Evolutionary conservation across 1,139 yeast genomes (phyloP).

Genomic region (Lodderomyces orthopsilosis): DNA sequence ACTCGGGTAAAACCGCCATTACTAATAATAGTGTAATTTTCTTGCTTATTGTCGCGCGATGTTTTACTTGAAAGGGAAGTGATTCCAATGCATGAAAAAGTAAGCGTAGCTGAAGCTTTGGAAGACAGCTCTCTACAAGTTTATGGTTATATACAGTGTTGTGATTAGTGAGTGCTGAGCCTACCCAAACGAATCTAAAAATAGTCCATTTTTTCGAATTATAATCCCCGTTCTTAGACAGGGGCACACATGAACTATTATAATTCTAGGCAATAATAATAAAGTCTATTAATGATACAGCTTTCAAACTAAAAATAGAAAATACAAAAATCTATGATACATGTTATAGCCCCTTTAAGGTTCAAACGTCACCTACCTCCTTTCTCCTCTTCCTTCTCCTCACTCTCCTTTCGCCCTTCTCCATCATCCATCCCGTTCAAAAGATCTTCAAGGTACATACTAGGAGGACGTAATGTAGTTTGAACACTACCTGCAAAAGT

Average conservation of each 20-base stretch:
- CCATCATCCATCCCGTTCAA: constrained; percentile 11
- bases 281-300: too few species aligned
- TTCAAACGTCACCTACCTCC: not conserved
- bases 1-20: too few species aligned
- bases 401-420: not conserved
- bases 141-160: too few species aligned
- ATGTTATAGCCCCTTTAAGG: not conserved
- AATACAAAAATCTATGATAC: not conserved
- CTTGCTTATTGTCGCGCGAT: too few species aligned
- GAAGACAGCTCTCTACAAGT: too few species aligned
- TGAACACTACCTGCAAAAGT: constrained; percentile 2
- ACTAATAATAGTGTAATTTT: too few species aligned
- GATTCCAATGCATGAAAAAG: too few species aligned
- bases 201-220: too few species aligned
- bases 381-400: not conserved
- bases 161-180: too few species aligned
- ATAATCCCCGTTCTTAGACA: not conserved
- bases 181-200: too few species aligned
- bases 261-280: not conserved
- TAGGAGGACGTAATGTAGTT: constrained; percentile 25
- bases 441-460: constrained; percentile 30
- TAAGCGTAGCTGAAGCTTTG: too few species aligned
- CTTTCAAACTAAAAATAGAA: not conserved
- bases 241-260: not conserved
- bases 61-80: too few species aligned